These are phyloP conservation scores for Entomortierella lignicola DNA, from an alignment of 192 early-diverging fungal genomes.

Conservation along the genomic window DNA sequence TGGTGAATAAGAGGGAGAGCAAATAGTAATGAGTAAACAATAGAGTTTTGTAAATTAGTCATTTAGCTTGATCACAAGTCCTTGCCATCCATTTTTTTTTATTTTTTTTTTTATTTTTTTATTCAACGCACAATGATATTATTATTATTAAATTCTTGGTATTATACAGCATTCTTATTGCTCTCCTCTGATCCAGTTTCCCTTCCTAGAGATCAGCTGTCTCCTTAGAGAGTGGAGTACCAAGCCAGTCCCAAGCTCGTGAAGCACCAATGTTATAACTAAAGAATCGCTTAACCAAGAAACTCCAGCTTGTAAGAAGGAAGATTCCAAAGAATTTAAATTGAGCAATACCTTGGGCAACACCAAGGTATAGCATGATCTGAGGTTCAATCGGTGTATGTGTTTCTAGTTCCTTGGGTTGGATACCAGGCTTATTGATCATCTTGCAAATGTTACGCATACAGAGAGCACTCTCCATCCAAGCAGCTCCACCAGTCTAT, in stretches of 20 bases:
- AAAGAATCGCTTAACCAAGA: conserved; percentile 29
- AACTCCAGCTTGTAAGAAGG: conserved; percentile 10
- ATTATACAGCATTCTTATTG: too few relatives aligned
- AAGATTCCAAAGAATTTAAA: conserved; percentile 19
- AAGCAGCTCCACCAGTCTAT: conserved; percentile 37
- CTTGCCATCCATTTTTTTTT: too few relatives aligned
- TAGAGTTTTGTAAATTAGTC: too few relatives aligned
- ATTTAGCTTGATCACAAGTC: too few relatives aligned
- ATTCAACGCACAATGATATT: too few relatives aligned
- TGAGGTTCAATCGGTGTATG: conserved; percentile 32
- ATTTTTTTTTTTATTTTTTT: too few relatives aligned
- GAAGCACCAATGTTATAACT: conserved; percentile 34
- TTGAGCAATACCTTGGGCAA: conserved; percentile 24
- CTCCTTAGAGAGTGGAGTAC: conserved; percentile 24
- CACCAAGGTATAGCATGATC: conserved; percentile 34
- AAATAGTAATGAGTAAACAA: too few relatives aligned
- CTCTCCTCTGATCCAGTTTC: not conserved
- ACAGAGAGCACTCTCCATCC: conserved; percentile 23
- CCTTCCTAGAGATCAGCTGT: conserved; percentile 20
- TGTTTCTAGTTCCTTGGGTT: not conserved
- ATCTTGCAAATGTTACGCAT: conserved; percentile 45
- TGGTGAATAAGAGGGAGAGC: too few relatives aligned
- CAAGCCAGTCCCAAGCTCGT: conserved; percentile 35
- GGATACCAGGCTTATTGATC: conserved; percentile 23
- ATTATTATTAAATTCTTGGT: too few relatives aligned